Percentiles rank a stretch among this genome's conserved stretches.
Evolutionary conservation across 2,329 filamentous ascomycete genomes (phyloP).

Genomic region (Elsinoe arachidis): DNA sequence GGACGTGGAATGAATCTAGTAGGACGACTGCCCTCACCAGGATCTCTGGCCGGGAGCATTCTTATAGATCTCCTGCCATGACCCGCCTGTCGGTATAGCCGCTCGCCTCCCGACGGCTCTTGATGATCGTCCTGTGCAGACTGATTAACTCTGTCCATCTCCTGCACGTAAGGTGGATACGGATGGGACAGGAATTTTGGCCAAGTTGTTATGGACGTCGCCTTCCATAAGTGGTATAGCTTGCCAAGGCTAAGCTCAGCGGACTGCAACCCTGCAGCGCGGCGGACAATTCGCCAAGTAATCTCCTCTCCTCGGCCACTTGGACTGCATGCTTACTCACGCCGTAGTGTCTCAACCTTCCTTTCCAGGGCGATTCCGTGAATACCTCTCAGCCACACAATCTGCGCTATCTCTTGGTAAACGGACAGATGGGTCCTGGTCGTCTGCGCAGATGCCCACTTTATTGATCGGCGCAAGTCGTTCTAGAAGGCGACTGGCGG

Average conservation of each 20-base stretch:
- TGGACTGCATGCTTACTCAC: not conserved
- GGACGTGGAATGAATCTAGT: not conserved
- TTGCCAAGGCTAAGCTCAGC: not conserved
- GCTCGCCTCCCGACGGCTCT: not conserved
- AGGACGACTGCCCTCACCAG: no score
- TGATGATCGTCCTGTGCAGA: not conserved
- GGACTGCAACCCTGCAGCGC: not conserved
- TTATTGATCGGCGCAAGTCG: not conserved
- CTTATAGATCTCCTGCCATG: not conserved
- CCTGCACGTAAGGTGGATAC: not conserved
- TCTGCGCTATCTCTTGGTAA: not conserved
- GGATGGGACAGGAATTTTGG: not conserved
- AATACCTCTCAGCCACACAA: not conserved
- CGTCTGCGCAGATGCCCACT: not conserved
- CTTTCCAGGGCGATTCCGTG: not conserved
- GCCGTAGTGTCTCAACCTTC: not conserved
- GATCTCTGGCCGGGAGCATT: not conserved
- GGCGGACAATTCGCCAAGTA: not conserved
- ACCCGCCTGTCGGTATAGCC: not conserved
- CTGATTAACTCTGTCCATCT: not conserved
- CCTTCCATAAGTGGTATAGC: not conserved
- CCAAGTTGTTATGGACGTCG: not conserved
- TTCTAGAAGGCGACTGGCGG: no score
- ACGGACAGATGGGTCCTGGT: not conserved
- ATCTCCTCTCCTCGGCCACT: constrained; percentile 4